A percentile compares a stretch with the other conserved stretches of the same genome.
These are phyloP conservation scores for Fusarium phyllophilum DNA, from an alignment of 2,329 filamentous ascomycete species.

Conservation along the genomic window DNA sequence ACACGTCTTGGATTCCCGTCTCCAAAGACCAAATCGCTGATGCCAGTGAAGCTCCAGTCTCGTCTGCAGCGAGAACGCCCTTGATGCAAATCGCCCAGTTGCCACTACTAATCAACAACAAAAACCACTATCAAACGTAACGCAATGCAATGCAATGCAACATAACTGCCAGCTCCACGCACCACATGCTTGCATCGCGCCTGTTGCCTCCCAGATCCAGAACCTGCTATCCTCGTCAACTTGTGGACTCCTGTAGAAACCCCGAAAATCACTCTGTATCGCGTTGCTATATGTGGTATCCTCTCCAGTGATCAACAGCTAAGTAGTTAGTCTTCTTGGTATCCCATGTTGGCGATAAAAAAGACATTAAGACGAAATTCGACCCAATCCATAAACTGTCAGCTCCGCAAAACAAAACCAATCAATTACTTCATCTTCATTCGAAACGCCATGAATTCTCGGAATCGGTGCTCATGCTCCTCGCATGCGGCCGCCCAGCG, in stretches of 20 bases:
- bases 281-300: neutral
- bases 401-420: constrained; percentile 19
- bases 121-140: constrained; percentile 16
- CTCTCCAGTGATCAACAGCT: constrained; percentile 2
- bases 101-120: constrained; percentile 14
- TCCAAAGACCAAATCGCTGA: constrained; percentile 21
- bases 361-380: constrained; percentile 14
- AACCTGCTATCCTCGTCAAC: constrained; percentile 14
- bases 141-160: neutral
- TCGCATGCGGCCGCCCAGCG: constrained; percentile 70
- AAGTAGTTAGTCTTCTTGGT: neutral
- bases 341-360: constrained; percentile 19
- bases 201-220: constrained; percentile 22
- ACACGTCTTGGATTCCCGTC: constrained; percentile 32
- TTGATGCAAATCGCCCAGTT: constrained; percentile 20
- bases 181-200: constrained; percentile 17
- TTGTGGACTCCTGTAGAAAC: constrained; percentile 27
- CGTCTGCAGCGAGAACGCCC: constrained; percentile 20
- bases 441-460: constrained; percentile 64
- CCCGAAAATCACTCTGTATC: constrained; percentile 15
- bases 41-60: constrained; percentile 2
- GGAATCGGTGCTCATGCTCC: constrained; percentile 67
- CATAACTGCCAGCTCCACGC: constrained; percentile 18
- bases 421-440: constrained; percentile 54
- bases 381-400: constrained; percentile 11